Percentiles rank a stretch among this genome's conserved stretches.
Conservation (phyloP, 1,284 basidiomycete genomes). For the Austroboletus novae-zelandiae region DNA sequence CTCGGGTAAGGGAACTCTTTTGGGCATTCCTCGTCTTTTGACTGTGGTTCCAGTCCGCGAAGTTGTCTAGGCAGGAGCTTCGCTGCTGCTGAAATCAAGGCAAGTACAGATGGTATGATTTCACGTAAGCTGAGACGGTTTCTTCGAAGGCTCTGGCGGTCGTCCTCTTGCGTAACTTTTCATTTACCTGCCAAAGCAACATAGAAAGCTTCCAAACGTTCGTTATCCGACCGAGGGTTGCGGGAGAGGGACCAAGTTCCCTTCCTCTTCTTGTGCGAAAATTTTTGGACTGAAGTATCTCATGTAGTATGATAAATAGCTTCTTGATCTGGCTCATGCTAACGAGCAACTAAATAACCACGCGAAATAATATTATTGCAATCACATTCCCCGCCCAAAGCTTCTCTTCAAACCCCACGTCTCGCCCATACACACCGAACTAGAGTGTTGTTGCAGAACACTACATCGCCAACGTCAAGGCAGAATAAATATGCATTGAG, state of each 20-base stretch:
- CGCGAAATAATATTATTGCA: no score
- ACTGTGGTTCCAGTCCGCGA: slow-evolving; percentile 42
- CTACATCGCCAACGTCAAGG: slow-evolving; percentile 15
- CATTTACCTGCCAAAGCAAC: slow-evolving; percentile 44
- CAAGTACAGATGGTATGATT: slow-evolving; percentile 19
- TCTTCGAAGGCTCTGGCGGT: slow-evolving; percentile 41
- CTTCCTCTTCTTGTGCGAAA: slow-evolving; percentile 50
- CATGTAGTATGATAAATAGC: neutral
- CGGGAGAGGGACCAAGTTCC: slow-evolving; percentile 49
- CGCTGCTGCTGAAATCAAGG: slow-evolving; percentile 55
- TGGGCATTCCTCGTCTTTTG: slow-evolving; percentile 1
- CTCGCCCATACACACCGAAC: neutral
- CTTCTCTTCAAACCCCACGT: neutral
- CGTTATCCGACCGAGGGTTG: slow-evolving; percentile 55
- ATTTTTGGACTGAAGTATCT: slow-evolving; percentile 17
- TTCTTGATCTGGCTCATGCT: no score
- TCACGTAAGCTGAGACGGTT: slow-evolving; percentile 2
- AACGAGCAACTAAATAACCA: no score
- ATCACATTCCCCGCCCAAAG: no score
- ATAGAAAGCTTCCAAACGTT: slow-evolving; percentile 63
- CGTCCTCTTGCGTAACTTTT: slow-evolving; percentile 50
- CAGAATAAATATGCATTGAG: slow-evolving; percentile 30
- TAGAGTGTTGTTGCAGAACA: slow-evolving; percentile 1
- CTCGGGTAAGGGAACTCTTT: slow-evolving; percentile 41
- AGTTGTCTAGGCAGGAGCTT: slow-evolving; percentile 56